These are phyloP conservation scores for Geotrichum histeridarum DNA, from an alignment of 1,139 yeast species.

Conservation along the genomic window DNA sequence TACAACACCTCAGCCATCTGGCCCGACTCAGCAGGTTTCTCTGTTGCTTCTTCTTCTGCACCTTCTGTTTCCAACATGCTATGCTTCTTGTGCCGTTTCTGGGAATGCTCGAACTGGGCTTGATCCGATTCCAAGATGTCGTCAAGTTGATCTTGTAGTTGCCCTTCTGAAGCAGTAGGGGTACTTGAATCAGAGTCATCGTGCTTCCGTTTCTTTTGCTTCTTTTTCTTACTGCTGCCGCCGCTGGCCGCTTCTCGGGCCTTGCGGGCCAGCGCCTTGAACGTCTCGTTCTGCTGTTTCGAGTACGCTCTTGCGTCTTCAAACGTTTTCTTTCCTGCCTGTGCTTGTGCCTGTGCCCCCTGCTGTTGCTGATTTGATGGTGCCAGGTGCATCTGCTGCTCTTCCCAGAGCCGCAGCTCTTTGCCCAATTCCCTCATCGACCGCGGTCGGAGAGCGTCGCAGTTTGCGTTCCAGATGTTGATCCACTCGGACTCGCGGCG, in stretches of 20 bases:
- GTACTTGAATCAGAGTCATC: too few relatives aligned
- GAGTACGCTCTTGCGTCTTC: slow-evolving; percentile 16
- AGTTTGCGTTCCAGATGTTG: slow-evolving; percentile 74
- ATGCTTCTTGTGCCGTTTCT: too few relatives aligned
- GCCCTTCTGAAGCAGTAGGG: too few relatives aligned
- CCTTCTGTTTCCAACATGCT: too few relatives aligned
- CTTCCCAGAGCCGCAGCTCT: slow-evolving; percentile 66
- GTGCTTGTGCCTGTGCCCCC: slow-evolving; percentile 23
- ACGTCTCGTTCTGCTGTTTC: slow-evolving; percentile 19
- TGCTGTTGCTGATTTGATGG: slow-evolving; percentile 16
- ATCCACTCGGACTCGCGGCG: slow-evolving; percentile 73
- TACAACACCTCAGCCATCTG: too few relatives aligned
- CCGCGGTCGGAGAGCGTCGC: slow-evolving; percentile 69
- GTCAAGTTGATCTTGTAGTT: too few relatives aligned
- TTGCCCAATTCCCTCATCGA: slow-evolving; percentile 51
- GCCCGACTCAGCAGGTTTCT: too few relatives aligned
- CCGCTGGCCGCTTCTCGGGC: slow-evolving; percentile 24
- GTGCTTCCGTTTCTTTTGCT: not conserved
- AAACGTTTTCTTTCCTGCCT: slow-evolving; percentile 3
- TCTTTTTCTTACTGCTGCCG: not conserved
- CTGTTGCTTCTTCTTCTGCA: too few relatives aligned
- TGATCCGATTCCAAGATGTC: too few relatives aligned
- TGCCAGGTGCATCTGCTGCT: slow-evolving; percentile 17
- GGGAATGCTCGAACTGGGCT: too few relatives aligned
- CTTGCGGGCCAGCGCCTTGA: slow-evolving; percentile 18